Percentiles rank a stretch among this genome's conserved stretches.
Evolutionary conservation across 805 yeast species (phyloP).

Genomic region (Suhomyces kilbournensis): DNA sequence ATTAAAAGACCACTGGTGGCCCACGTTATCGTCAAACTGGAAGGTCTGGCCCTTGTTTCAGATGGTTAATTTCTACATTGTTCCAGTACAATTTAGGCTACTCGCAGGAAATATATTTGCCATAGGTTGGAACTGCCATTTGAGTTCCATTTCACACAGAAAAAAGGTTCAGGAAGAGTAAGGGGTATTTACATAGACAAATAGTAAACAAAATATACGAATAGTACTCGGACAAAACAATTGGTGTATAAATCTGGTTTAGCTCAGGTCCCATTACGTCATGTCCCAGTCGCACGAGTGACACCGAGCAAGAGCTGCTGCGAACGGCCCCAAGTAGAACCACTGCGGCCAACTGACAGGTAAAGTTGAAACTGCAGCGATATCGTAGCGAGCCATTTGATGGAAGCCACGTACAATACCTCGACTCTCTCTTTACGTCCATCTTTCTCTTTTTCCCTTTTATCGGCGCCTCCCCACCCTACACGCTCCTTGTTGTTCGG

Average conservation of each 20-base stretch:
- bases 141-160: conserved; percentile 48
- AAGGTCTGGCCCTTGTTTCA: conserved; percentile 90
- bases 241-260: background rate
- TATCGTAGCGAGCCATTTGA: background rate
- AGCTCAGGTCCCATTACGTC: background rate
- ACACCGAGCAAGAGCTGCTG: background rate
- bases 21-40: conserved; percentile 75
- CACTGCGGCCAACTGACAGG: background rate
- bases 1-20: conserved; percentile 53
- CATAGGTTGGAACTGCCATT: conserved; percentile 79
- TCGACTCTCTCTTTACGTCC: background rate
- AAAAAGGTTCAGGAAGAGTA: background rate
- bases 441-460: background rate
- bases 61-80: conserved; percentile 65
- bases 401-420: background rate
- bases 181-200: background rate
- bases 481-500: background rate
- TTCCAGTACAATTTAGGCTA: conserved; percentile 71
- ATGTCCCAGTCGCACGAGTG: background rate
- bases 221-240: background rate
- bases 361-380: background rate
- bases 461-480: background rate
- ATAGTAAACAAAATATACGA: background rate
- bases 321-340: background rate
- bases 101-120: conserved; percentile 68